Base-by-base conservation (phyloP, 176 grass and related monocot species). In the Aegilops tauschii region DNA sequence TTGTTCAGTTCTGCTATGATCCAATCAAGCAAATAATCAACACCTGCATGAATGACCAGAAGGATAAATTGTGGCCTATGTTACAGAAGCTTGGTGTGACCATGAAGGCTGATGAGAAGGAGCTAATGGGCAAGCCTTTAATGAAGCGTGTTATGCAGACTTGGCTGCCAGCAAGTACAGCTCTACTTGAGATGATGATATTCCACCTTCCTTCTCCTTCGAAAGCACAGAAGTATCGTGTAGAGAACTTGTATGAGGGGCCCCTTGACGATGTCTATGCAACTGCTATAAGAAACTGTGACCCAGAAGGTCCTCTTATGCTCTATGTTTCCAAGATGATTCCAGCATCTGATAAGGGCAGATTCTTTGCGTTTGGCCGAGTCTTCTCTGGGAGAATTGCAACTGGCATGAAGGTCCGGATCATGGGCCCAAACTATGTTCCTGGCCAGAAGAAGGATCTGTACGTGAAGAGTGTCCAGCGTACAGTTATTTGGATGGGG, bases 321-420 rank as follows among this genome's bases (percentile, higher is more conserved):
- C 74, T 97, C 11, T 97, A 97, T 77, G 95, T 97, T 44, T 97
- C 94, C 6, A 97, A 97, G 87, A 97, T 97, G 94, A 97, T 97
- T 90, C 94, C 94, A 6, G 90, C 95, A 34, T 97, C 95, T 78
- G 92, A 97, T 30, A 97, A 94, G 76, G 95, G 92, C 4, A 91
- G 95, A 20, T 97, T 97, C 73, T 95, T 89, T 93, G 93, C 93
- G 8, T 95, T 95, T 61, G 93, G 92, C 0, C 90, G 90, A 74
- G 95, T 97, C 42, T 97, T 97, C 35, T 74, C 92, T 25, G 95
- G 95, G 10, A 94, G 52, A 83, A 84, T 94, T 66, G 88, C 92
- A 12, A 94, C 95, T 11, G 92, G 95, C 18, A 87, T 89, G 92
- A 97, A 97, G 90, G 95, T 97, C 40, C 86, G 90, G 13, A 97